These are phyloP conservation scores for Aspergillus steynii DNA, from an alignment of 495 filamentous ascomycete genomes.

Conservation along the genomic window DNA sequence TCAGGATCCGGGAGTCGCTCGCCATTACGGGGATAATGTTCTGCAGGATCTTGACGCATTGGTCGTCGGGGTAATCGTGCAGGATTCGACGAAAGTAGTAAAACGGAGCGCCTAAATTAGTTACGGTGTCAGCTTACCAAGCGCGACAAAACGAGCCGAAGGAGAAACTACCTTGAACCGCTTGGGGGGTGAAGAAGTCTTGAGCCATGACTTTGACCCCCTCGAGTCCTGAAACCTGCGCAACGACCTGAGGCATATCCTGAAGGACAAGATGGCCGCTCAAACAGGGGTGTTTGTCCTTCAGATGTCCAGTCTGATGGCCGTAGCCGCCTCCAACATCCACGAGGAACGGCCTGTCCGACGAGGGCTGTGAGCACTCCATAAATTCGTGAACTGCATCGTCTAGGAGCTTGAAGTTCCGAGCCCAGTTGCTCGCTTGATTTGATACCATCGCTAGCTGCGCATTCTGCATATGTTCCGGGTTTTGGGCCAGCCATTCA, in stretches of 20 bases:
- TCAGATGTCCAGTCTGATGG: slow-evolving; percentile 50
- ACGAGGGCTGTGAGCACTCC: background rate
- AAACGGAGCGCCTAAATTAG: slow-evolving; percentile 32
- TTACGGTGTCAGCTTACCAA: background rate
- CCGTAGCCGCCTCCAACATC: slow-evolving; percentile 57
- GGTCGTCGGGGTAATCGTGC: slow-evolving; percentile 40
- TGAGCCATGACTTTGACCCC: slow-evolving; percentile 48
- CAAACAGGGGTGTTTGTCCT: slow-evolving; percentile 40
- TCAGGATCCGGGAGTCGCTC: slow-evolving; percentile 36
- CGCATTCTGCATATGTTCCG: slow-evolving; percentile 36
- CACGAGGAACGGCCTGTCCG: slow-evolving; percentile 41
- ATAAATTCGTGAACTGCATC: slow-evolving; percentile 4
- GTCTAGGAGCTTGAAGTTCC: slow-evolving; percentile 25
- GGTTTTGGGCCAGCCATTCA: slow-evolving; percentile 38
- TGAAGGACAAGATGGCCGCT: slow-evolving; percentile 52
- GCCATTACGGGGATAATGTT: slow-evolving; percentile 35
- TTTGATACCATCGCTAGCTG: slow-evolving; percentile 40
- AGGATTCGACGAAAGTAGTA: slow-evolving; percentile 46
- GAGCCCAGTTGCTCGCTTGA: slow-evolving; percentile 31
- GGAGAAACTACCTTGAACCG: slow-evolving; percentile 36
- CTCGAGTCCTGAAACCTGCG: slow-evolving; percentile 32
- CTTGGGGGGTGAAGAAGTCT: slow-evolving; percentile 53
- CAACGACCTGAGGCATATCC: slow-evolving; percentile 48
- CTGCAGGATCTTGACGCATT: slow-evolving; percentile 32
- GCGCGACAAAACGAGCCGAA: no score